Evolutionary conservation across 129 eudicot genomes (phyloP).

Genomic region (Tagetes patula): DNA sequence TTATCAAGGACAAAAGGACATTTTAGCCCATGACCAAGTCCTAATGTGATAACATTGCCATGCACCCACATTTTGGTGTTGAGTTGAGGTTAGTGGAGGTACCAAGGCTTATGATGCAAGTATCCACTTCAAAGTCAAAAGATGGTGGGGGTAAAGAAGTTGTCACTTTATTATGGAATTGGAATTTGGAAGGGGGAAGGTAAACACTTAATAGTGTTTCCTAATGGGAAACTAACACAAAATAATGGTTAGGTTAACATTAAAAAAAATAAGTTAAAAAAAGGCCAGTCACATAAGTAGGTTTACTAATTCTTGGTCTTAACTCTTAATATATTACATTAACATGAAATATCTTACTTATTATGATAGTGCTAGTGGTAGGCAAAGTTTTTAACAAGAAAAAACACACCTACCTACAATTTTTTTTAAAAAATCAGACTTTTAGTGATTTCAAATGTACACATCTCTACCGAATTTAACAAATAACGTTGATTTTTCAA

Average conservation of each 20-base stretch:
- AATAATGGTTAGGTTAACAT: conserved; percentile 19
- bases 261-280: conserved; percentile 12
- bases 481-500: too few species aligned
- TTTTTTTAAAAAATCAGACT: neutral
- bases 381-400: conserved; percentile 20
- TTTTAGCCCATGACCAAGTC: conserved; percentile 20
- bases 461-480: neutral
- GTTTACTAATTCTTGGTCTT: neutral
- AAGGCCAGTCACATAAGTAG: conserved; percentile 17
- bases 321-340: conserved; percentile 2
- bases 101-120: conserved; percentile 20
- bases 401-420: neutral
- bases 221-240: conserved; percentile 30
- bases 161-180: conserved; percentile 2
- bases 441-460: neutral
- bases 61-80: conserved; percentile 11
- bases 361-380: conserved; percentile 18
- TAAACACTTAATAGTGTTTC: conserved; percentile 31
- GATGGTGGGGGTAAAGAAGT: conserved; percentile 32
- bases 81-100: conserved; percentile 29
- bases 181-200: conserved; percentile 26
- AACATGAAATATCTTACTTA: neutral
- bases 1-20: conserved; percentile 16
- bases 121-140: conserved; percentile 29
- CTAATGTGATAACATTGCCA: conserved; percentile 27